These are phyloP conservation scores for Colletotrichum cuscutae DNA, from an alignment of 2,329 filamentous ascomycete species.

Conservation along the genomic window DNA sequence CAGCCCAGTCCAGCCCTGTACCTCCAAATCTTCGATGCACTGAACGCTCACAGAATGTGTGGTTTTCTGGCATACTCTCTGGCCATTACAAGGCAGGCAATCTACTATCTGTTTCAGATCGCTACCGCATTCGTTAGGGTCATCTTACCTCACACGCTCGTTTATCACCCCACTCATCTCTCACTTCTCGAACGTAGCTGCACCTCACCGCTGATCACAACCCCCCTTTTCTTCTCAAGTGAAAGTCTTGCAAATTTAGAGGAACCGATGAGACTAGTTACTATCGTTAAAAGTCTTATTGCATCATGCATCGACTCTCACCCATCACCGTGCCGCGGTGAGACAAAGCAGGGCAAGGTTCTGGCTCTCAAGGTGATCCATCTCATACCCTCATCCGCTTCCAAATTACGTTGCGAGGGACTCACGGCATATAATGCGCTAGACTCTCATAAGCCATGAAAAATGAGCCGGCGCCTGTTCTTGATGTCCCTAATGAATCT, in stretches of 20 bases:
- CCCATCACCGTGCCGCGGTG: not conserved
- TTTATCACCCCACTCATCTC: not conserved
- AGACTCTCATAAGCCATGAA: too few relatives aligned
- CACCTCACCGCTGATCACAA: slow-evolving; percentile 23
- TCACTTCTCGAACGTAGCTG: not conserved
- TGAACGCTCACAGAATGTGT: not conserved
- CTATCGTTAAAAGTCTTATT: not conserved
- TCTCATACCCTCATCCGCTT: not conserved
- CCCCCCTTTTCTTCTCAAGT: not conserved
- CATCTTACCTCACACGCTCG: not conserved
- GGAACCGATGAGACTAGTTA: not conserved
- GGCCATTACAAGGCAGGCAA: not conserved
- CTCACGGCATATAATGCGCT: not conserved
- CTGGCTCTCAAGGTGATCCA: not conserved
- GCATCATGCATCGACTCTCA: not conserved
- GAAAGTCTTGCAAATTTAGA: not conserved
- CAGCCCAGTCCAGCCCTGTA: not conserved
- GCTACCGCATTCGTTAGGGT: not conserved
- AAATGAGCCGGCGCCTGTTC: too few relatives aligned
- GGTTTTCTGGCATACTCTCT: not conserved
- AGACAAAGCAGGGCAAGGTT: not conserved
- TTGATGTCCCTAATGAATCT: not conserved
- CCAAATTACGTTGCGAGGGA: not conserved
- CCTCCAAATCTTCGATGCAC: too few relatives aligned
- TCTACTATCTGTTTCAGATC: not conserved